Evolutionary conservation across 139 green algal species (phyloP).

Genomic region (Chlamydomonas applanata): DNA sequence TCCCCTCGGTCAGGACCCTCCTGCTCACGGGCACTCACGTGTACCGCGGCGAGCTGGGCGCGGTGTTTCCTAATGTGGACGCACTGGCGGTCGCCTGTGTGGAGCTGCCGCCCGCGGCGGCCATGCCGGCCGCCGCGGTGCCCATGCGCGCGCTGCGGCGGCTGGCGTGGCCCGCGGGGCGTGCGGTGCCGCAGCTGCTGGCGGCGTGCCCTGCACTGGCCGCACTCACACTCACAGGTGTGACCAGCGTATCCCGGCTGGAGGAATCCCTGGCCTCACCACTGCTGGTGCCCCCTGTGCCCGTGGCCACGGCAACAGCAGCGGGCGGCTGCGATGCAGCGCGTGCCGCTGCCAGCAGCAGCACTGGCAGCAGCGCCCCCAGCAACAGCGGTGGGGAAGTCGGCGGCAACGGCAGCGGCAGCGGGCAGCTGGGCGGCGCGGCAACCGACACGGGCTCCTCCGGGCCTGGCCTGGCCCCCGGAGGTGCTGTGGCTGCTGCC

Average conservation of each 20-base stretch:
- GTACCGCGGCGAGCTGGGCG: constrained; percentile 6
- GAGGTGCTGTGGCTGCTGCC: background rate
- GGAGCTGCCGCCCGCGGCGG: background rate
- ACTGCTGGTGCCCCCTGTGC: background rate
- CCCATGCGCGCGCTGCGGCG: background rate
- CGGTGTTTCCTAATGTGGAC: background rate
- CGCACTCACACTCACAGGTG: background rate
- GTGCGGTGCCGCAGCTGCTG: constrained; percentile 2
- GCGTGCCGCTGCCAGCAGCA: background rate
- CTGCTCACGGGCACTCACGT: background rate
- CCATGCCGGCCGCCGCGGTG: background rate
- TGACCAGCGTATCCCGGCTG: background rate
- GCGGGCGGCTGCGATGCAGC: background rate
- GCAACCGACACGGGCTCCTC: no score
- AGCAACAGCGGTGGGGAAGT: no score
- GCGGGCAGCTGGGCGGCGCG: no score
- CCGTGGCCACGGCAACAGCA: background rate
- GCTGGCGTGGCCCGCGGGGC: constrained; percentile 1
- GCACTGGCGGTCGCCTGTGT: background rate
- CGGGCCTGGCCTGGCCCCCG: background rate
- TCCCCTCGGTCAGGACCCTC: background rate
- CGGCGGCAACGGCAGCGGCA: no score
- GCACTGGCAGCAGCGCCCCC: background rate
- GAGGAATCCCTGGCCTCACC: background rate
- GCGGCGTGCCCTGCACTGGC: background rate